Evolutionary conservation across 2,329 filamentous ascomycete species (phyloP), one percentile per base, ranked within the genome.

Genomic region (Mycocentrospora acerina): DNA sequence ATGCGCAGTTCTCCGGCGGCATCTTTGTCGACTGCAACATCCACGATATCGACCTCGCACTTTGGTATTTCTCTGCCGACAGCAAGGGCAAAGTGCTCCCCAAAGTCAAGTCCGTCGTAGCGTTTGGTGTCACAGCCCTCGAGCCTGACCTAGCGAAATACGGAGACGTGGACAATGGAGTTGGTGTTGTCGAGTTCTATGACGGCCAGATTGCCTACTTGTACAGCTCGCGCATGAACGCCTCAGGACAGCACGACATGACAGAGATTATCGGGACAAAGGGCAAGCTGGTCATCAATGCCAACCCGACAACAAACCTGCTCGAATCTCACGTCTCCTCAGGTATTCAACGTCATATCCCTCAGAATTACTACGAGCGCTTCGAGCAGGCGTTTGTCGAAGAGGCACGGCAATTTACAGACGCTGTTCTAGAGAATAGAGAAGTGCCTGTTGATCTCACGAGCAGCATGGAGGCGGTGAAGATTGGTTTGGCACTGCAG

Each of bases 11-110:
- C 66, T 78, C 72, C 2, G 83, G 83, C 24, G 82, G 82, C 15
- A 84, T 86, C 59, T 86, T 86, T 52, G 83, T 86, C 40, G 83
- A 86, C 69, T 83, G 80, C 68, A 80, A 78, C 35, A 80, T 86
- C 55, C 83, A 86, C 69, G 83, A 86, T 53, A 86, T 86, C 51
- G 81, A 83, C 46, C 73, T 85, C 2, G 72, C 79, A 0, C 68
- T 83, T 2, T 84, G 80, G 80, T 83, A 79, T 69, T 81, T 83
- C 55, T 48, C 42, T 27, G 49, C 55, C 32, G 48, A 51, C n/a
- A 42, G 32, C 8, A 32, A 38, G 22, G 42, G 41, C 40, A 48
- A 44, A 29, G 25, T 29, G 11, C 46, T 63, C 3, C 71, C 68
- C 27, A 62, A 71, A 11, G 71, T 81, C 46, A 83, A 82, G 64